phyloP scores from a whole-genome alignment of 2,329 filamentous ascomycete genomes.

The Paracorniculantispora psalliotae region DNA sequence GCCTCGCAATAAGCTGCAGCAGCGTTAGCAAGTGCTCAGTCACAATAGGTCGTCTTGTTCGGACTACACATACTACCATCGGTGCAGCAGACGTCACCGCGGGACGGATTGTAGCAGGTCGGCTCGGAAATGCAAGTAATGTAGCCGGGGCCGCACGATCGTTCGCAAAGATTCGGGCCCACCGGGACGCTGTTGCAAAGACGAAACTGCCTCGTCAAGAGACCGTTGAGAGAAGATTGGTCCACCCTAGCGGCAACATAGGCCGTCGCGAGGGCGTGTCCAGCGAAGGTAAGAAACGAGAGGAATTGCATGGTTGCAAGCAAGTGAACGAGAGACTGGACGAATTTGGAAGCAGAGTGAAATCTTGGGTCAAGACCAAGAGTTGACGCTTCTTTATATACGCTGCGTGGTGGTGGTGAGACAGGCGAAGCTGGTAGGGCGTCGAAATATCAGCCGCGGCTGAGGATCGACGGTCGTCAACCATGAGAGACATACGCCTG shows the following conservation, averaged over 20 bases:
- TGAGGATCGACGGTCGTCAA: too few species aligned
- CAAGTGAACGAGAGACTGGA: too few species aligned
- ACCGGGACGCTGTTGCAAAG: neutral
- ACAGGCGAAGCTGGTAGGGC: too few species aligned
- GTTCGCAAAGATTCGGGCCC: slow-evolving; percentile 1
- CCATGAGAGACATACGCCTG: too few species aligned
- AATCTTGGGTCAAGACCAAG: too few species aligned
- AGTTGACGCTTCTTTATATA: too few species aligned
- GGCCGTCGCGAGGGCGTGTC: neutral
- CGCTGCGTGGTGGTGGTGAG: too few species aligned
- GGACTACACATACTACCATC: slow-evolving; percentile 4
- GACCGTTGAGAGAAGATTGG: neutral
- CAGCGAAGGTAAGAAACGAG: neutral
- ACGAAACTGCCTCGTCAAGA: neutral
- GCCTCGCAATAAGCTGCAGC: slow-evolving; percentile 7
- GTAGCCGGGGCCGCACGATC: slow-evolving; percentile 11
- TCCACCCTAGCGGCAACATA: neutral
- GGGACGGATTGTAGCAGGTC: slow-evolving; percentile 10
- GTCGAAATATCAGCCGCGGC: too few species aligned
- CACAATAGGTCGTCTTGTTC: neutral
- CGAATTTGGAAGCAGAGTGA: too few species aligned
- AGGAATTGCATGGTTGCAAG: neutral
- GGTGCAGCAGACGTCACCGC: slow-evolving; percentile 11
- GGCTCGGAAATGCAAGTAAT: neutral
- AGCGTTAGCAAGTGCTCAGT: neutral